Evolutionary conservation across 2,329 filamentous ascomycete genomes (phyloP).

Genomic region (Bisporella sp.): DNA sequence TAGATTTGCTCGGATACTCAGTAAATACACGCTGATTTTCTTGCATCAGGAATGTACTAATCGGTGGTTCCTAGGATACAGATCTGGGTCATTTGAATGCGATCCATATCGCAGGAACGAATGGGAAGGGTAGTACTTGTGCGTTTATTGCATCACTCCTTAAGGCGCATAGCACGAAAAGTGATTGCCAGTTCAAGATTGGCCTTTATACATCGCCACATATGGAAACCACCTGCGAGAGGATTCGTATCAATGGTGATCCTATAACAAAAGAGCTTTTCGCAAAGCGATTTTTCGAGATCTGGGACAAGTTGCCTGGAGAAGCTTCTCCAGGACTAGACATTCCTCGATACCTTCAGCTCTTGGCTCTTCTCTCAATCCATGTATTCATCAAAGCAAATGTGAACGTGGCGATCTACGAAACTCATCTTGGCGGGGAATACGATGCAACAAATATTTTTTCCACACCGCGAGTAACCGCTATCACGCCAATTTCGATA

Average conservation of each 20-base stretch:
- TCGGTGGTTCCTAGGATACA: slow-evolving; percentile 14
- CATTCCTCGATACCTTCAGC: slow-evolving; percentile 52
- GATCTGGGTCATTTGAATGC: slow-evolving; percentile 53
- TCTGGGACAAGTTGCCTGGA: slow-evolving; percentile 50
- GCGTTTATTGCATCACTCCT: slow-evolving; percentile 61
- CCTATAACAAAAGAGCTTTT: slow-evolving; percentile 54
- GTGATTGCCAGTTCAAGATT: slow-evolving; percentile 28
- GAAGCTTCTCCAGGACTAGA: slow-evolving; percentile 21
- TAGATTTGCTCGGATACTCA: slow-evolving; percentile 71
- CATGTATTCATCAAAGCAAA: slow-evolving; percentile 59
- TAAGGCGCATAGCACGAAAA: slow-evolving; percentile 36
- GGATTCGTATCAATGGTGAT: slow-evolving; percentile 53
- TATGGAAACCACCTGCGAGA: slow-evolving; percentile 59
- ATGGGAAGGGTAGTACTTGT: slow-evolving; percentile 69
- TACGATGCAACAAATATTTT: slow-evolving; percentile 65
- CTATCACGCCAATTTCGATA: slow-evolving; percentile 59
- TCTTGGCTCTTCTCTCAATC: slow-evolving; percentile 58
- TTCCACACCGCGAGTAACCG: slow-evolving; percentile 47
- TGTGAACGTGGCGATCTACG: slow-evolving; percentile 56
- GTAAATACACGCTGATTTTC: no score
- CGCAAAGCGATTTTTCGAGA: slow-evolving; percentile 59
- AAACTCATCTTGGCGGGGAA: slow-evolving; percentile 62
- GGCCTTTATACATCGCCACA: slow-evolving; percentile 66
- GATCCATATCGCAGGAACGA: slow-evolving; percentile 67
- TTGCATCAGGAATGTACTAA: not conserved